These are phyloP conservation scores for Lactarius akahatsu DNA, from an alignment of 768 basidiomycete species.

Conservation along the genomic window DNA sequence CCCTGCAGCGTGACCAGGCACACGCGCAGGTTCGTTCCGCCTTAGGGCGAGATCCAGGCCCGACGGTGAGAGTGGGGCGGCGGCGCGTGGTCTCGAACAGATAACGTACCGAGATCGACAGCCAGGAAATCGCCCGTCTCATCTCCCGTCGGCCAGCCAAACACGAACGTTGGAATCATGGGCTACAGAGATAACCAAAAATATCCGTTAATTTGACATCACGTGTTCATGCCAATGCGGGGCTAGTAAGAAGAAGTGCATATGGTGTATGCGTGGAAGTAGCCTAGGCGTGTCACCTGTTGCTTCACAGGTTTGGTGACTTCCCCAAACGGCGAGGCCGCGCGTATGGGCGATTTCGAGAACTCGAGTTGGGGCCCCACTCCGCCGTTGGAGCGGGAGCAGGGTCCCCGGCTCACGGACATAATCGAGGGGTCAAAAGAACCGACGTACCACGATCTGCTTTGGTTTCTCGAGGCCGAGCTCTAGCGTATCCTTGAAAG, in stretches of 20 bases:
- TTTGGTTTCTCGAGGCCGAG: constrained; percentile 76
- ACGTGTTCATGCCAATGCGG: constrained; percentile 7
- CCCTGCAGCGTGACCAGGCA: constrained; percentile 93
- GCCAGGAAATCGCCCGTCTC: constrained; percentile 91
- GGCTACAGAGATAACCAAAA: constrained; percentile 49
- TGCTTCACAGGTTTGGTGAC: constrained; percentile 2
- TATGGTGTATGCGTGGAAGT: neutral
- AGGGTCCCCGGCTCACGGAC: neutral
- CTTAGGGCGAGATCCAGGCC: constrained; percentile 38
- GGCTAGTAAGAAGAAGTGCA: neutral
- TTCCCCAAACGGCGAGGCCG: constrained; percentile 2
- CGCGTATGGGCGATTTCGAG: constrained; percentile 1
- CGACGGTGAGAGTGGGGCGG: neutral
- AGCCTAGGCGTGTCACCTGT: constrained; percentile 14
- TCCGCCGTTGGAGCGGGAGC: neutral
- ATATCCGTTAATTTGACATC: constrained; percentile 9
- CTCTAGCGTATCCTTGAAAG: constrained; percentile 91
- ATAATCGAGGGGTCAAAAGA: constrained; percentile 11
- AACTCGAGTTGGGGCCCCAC: neutral
- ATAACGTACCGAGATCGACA: constrained; percentile 67
- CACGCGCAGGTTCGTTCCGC: constrained; percentile 97
- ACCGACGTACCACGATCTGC: constrained; percentile 76
- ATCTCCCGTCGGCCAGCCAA: constrained; percentile 89
- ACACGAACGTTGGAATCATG: constrained; percentile 97
- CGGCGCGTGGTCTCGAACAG: constrained; percentile 13